Conservation (phyloP, 164 flowering plant genomes). For the Akebia trifoliata region DNA sequence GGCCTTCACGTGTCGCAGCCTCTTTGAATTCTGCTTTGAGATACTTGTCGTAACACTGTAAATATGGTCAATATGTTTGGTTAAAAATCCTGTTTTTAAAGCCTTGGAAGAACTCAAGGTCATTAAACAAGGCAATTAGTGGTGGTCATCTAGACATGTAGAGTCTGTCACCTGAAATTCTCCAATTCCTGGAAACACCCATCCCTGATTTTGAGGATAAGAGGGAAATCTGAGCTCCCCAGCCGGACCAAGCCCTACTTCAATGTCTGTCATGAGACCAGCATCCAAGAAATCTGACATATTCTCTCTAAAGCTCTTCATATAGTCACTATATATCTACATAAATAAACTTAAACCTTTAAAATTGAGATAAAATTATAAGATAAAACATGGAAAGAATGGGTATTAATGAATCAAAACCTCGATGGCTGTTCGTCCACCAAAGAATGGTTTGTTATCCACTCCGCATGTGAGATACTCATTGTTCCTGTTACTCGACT, state of each 20-base stretch:
- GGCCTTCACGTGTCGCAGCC: slow-evolving; percentile 53
- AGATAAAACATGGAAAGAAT: neutral
- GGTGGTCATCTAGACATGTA: too few species aligned
- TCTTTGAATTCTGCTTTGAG: slow-evolving; percentile 52
- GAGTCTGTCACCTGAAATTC: slow-evolving; percentile 70
- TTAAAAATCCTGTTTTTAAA: neutral
- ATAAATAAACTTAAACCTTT: slow-evolving; percentile 6
- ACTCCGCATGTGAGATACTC: slow-evolving; percentile 69
- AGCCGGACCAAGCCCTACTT: slow-evolving; percentile 91
- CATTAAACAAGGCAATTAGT: too few species aligned
- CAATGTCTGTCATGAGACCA: slow-evolving; percentile 59
- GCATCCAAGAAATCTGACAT: slow-evolving; percentile 65
- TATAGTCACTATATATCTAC: slow-evolving; percentile 75
- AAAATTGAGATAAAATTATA: neutral
- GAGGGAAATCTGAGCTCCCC: slow-evolving; percentile 93
- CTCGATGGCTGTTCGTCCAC: slow-evolving; percentile 75
- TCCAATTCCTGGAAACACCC: slow-evolving; percentile 89
- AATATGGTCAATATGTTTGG: neutral
- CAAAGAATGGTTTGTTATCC: slow-evolving; percentile 55
- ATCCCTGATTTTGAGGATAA: slow-evolving; percentile 63
- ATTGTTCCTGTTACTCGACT: slow-evolving; percentile 44
- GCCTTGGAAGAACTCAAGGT: neutral
- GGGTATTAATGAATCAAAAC: slow-evolving; percentile 21
- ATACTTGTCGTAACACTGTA: slow-evolving; percentile 85
- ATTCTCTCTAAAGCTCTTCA: slow-evolving; percentile 81